Conservation (phyloP, 495 filamentous ascomycete species). For the Penicillium lividum region DNA sequence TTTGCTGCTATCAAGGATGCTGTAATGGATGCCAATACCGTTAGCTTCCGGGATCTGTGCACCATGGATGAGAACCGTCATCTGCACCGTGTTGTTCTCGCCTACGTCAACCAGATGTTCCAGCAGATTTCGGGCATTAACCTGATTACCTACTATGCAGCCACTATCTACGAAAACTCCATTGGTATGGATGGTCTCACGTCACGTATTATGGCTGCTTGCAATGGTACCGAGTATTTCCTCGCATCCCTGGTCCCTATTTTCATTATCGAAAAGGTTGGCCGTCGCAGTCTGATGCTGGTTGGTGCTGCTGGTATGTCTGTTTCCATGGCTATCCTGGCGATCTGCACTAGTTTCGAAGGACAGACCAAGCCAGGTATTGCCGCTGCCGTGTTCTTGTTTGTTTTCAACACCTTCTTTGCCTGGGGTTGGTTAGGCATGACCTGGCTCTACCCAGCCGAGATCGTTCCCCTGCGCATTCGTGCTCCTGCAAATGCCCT, state of each 20-base stretch:
- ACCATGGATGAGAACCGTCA: slow-evolving; percentile 72
- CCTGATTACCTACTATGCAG: slow-evolving; percentile 70
- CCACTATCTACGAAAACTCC: slow-evolving; percentile 63
- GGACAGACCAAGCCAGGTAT: slow-evolving; percentile 41
- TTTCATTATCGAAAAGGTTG: slow-evolving; percentile 67
- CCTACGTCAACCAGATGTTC: slow-evolving; percentile 76
- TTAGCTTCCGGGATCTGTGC: slow-evolving; percentile 66
- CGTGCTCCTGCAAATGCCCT: slow-evolving; percentile 74
- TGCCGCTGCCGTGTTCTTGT: slow-evolving; percentile 62
- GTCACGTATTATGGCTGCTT: slow-evolving; percentile 67
- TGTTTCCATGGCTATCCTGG: slow-evolving; percentile 66
- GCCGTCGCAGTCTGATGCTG: slow-evolving; percentile 70
- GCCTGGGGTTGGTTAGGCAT: slow-evolving; percentile 76
- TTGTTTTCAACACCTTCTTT: slow-evolving; percentile 77
- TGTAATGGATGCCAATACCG: slow-evolving; percentile 65
- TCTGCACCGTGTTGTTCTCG: slow-evolving; percentile 69
- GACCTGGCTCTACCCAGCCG: slow-evolving; percentile 74
- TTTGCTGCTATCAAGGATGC: slow-evolving; percentile 74
- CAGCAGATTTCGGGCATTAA: slow-evolving; percentile 78
- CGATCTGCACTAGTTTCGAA: slow-evolving; percentile 44
- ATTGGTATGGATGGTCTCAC: slow-evolving; percentile 58
- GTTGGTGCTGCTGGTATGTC: slow-evolving; percentile 70
- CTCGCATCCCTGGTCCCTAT: slow-evolving; percentile 69
- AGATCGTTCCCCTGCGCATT: slow-evolving; percentile 72
- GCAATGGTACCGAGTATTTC: slow-evolving; percentile 75